These are phyloP conservation scores for Termitomyces sp. DNA, from an alignment of 768 basidiomycete genomes.

Conservation along the genomic window DNA sequence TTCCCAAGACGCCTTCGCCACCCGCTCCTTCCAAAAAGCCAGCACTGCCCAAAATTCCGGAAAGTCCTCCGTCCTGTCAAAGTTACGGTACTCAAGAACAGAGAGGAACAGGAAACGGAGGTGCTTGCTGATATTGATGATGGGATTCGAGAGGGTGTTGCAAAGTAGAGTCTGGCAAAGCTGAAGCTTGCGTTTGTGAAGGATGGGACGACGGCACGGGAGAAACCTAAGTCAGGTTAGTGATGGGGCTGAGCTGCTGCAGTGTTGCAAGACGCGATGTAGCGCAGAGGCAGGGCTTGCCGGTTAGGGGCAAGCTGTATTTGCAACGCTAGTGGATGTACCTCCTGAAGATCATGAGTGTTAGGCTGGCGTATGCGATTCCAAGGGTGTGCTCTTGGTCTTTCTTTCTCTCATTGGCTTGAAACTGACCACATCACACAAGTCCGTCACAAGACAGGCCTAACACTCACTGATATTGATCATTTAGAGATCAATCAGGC, in stretches of 20 bases:
- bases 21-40: constrained; percentile 82
- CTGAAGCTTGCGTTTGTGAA: constrained; percentile 82
- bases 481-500: too few relatives aligned
- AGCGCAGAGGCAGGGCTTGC: constrained; percentile 73
- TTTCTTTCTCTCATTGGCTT: too few relatives aligned
- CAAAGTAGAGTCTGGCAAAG: constrained; percentile 71
- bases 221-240: constrained; percentile 88
- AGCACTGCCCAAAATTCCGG: constrained; percentile 77
- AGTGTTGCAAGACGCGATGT: constrained; percentile 76
- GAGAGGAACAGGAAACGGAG: constrained; percentile 60
- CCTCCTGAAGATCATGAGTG: constrained; percentile 74
- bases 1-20: constrained; percentile 79
- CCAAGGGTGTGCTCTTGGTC: constrained; percentile 38
- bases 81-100: constrained; percentile 60
- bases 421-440: too few relatives aligned
- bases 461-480: too few relatives aligned
- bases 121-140: constrained; percentile 80
- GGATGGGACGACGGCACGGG: constrained; percentile 72
- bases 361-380: constrained; percentile 83
- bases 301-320: constrained; percentile 78
- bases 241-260: constrained; percentile 80
- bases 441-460: too few relatives aligned
- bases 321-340: constrained; percentile 62
- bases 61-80: constrained; percentile 78
- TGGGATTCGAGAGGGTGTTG: constrained; percentile 84